Evolutionary conservation across 768 basidiomycete genomes (phyloP).

Genomic region (Pisolithus albus): DNA sequence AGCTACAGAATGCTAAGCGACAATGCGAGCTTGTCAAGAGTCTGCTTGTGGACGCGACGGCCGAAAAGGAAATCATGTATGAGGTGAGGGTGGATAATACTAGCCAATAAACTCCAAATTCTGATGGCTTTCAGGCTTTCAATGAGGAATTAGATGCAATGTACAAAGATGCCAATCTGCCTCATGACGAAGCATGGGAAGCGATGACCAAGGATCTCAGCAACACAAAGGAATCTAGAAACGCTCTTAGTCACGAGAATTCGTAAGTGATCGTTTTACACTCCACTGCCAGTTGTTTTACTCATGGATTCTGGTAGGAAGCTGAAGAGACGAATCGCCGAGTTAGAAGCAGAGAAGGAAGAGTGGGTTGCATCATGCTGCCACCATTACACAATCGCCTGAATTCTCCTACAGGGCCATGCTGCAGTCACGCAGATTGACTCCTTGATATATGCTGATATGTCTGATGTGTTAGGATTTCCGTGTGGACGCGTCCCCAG

Average conservation of each 20-base stretch:
- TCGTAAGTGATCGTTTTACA: conserved; percentile 43
- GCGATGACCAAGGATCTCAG: conserved; percentile 69
- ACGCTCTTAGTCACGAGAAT: conserved; percentile 72
- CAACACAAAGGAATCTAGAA: conserved; percentile 68
- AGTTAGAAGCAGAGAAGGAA: conserved; percentile 68
- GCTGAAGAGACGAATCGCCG: conserved; percentile 62
- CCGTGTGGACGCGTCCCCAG: no score
- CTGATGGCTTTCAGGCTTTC: conserved; percentile 58
- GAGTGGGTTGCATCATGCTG: conserved; percentile 47
- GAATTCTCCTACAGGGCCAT: conserved; percentile 41
- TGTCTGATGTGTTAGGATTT: not conserved
- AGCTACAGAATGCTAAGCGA: conserved; percentile 62
- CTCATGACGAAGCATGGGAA: conserved; percentile 77
- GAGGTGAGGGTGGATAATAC: conserved; percentile 49
- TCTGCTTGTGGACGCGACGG: conserved; percentile 66
- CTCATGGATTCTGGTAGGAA: conserved; percentile 35
- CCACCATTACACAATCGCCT: conserved; percentile 1
- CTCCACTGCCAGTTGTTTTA: not conserved
- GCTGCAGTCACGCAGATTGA: conserved; percentile 42
- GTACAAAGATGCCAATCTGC: conserved; percentile 80
- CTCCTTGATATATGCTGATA: conserved; percentile 23
- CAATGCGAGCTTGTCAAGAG: conserved; percentile 77
- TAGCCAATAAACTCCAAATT: not conserved
- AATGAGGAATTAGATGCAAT: conserved; percentile 91
- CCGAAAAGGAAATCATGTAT: conserved; percentile 91